A percentile compares a stretch with the other conserved stretches of the same genome.
Conservation (phyloP, 768 basidiomycete genomes). For the Psilocybe cyanescens region DNA sequence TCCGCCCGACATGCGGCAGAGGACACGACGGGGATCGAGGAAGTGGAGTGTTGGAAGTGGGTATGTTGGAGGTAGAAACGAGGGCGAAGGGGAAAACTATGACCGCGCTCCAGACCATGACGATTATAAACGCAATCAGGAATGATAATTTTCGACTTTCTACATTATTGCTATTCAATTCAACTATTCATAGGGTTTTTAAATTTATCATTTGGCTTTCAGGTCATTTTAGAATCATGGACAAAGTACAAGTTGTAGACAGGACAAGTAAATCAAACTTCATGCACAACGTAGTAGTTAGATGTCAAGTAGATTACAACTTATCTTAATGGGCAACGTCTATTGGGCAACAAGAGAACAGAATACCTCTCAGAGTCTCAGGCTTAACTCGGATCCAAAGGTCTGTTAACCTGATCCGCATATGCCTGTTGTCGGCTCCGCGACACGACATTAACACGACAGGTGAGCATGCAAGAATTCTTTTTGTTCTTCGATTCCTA, state of each 20-base stretch:
- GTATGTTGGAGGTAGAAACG: background rate
- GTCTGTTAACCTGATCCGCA: too few relatives aligned
- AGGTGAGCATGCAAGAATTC: background rate
- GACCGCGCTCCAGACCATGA: background rate
- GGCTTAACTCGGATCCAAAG: too few relatives aligned
- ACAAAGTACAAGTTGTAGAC: too few relatives aligned
- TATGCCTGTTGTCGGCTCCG: too few relatives aligned
- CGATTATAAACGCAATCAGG: background rate
- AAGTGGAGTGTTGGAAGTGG: slow-evolving; percentile 1
- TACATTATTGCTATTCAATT: background rate
- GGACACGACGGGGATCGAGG: slow-evolving; percentile 15
- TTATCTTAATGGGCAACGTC: too few relatives aligned
- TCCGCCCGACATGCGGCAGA: slow-evolving; percentile 18
- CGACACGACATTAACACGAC: background rate
- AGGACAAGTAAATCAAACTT: too few relatives aligned
- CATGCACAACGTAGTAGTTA: too few relatives aligned
- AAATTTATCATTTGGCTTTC: background rate
- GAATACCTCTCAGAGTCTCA: too few relatives aligned
- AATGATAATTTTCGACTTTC: background rate
- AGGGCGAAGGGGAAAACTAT: background rate
- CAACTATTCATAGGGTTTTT: background rate
- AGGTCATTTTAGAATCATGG: background rate
- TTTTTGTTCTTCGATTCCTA: background rate
- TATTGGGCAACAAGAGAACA: too few relatives aligned
- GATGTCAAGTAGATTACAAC: too few relatives aligned